Percentiles rank a stretch among this genome's conserved stretches.
Evolutionary conservation across 495 filamentous ascomycete species (phyloP).

Genomic region (Penicillium herquei): DNA sequence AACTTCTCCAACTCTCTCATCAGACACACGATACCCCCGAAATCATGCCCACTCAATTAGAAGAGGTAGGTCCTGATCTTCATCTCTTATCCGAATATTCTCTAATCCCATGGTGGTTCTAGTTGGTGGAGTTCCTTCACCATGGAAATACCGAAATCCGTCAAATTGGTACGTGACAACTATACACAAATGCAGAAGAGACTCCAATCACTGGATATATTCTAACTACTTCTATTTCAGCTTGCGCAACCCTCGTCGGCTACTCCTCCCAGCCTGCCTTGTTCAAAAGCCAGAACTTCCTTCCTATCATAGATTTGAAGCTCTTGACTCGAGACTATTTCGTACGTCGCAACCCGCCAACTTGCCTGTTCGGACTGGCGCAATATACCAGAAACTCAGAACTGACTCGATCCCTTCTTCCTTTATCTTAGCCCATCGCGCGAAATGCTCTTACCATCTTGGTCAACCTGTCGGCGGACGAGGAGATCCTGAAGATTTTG

Average conservation of each 20-base stretch:
- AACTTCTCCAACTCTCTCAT: neutral
- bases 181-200: constrained; percentile 1
- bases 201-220: no score
- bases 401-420: neutral
- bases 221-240: constrained; percentile 31
- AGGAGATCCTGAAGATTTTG: constrained; percentile 67
- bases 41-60: constrained; percentile 76
- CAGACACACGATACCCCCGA: neutral
- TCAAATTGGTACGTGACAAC: constrained; percentile 56
- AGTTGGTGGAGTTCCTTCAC: constrained; percentile 91
- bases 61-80: constrained; percentile 59
- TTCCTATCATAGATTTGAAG: constrained; percentile 84
- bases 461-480: constrained; percentile 82
- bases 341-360: constrained; percentile 44
- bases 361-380: neutral
- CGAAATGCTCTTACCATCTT: constrained; percentile 91
- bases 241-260: constrained; percentile 80
- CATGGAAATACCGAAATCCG: constrained; percentile 85
- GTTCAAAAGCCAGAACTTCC: constrained; percentile 79
- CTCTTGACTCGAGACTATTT: constrained; percentile 79
- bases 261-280: constrained; percentile 79
- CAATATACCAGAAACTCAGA: neutral
- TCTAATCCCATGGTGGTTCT: neutral
- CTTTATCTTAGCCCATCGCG: constrained; percentile 66
- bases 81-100: neutral